Evolutionary conservation across 768 basidiomycete genomes (phyloP).

Genomic region (Dentipellis fragilis): DNA sequence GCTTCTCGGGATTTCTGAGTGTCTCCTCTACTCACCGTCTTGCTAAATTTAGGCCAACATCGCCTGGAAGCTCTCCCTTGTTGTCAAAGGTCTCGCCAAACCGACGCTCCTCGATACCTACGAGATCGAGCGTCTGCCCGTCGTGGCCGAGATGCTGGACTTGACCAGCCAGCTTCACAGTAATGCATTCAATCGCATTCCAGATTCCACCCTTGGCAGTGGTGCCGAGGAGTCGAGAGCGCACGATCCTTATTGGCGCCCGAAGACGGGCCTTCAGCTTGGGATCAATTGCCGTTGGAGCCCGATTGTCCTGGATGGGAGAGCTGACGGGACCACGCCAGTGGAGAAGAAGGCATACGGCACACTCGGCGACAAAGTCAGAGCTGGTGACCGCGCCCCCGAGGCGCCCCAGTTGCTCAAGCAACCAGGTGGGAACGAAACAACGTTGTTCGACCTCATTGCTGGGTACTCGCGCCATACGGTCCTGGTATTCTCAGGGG

Average conservation of each 20-base stretch:
- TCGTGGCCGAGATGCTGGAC: conserved; percentile 20
- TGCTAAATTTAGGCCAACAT: conserved; percentile 17
- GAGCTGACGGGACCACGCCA: not conserved
- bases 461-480: conserved; percentile 18
- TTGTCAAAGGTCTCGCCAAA: conserved; percentile 16
- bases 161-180: conserved; percentile 26
- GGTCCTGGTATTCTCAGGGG: conserved; percentile 19
- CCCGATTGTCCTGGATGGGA: conserved; percentile 32
- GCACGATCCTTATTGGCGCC: not conserved
- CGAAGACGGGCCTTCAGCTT: conserved; percentile 27
- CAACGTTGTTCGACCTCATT: conserved; percentile 21
- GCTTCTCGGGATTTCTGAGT: not conserved
- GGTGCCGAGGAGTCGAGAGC: conserved; percentile 1
- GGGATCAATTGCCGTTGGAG: conserved; percentile 48
- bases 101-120: conserved; percentile 20
- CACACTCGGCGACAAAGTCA: conserved; percentile 12
- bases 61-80: conserved; percentile 22
- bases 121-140: conserved; percentile 20
- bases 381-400: conserved; percentile 38
- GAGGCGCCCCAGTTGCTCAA: conserved; percentile 27
- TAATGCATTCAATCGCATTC: conserved; percentile 8
- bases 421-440: conserved; percentile 1
- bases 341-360: conserved; percentile 16
- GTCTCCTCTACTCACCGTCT: not conserved
- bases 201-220: conserved; percentile 15